Evolutionary conservation across 352 stramenopile species (phyloP).

Genomic region (Thalassiosira delicatula): DNA sequence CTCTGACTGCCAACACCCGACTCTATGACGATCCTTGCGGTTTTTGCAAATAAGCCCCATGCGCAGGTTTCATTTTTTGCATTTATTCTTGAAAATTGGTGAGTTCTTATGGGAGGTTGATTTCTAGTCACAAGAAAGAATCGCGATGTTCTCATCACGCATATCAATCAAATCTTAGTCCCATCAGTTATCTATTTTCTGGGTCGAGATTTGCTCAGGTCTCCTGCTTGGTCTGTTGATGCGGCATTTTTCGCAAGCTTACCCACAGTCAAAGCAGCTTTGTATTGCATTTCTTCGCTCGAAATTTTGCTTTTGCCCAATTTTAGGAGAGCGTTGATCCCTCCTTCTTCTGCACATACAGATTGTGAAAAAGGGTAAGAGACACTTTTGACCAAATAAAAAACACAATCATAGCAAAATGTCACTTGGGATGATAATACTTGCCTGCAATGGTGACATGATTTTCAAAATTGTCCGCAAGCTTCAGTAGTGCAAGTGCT

Average conservation of each 20-base stretch:
- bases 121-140: too few relatives aligned
- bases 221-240: not conserved
- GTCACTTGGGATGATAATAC: slow-evolving; percentile 11
- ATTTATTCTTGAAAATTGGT: too few relatives aligned
- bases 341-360: slow-evolving; percentile 89
- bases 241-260: slow-evolving; percentile 40
- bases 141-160: too few relatives aligned
- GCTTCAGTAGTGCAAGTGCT: slow-evolving; percentile 94
- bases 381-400: not conserved
- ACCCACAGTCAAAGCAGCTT: slow-evolving; percentile 28
- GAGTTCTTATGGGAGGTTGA: too few relatives aligned
- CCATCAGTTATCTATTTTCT: too few relatives aligned
- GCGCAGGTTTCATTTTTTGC: too few relatives aligned
- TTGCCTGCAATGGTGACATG: slow-evolving; percentile 90
- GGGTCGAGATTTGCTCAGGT: not conserved
- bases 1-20: too few relatives aligned
- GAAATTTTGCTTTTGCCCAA: slow-evolving; percentile 90
- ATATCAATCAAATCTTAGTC: too few relatives aligned
- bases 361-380: too few relatives aligned
- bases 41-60: too few relatives aligned
- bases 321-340: slow-evolving; percentile 93
- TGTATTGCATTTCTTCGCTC: slow-evolving; percentile 87
- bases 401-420: slow-evolving; percentile 12
- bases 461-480: slow-evolving; percentile 98
- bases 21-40: too few relatives aligned